Conservation (phyloP, 805 yeast genomes). For the Wickerhamomyces chaumierensis region DNA sequence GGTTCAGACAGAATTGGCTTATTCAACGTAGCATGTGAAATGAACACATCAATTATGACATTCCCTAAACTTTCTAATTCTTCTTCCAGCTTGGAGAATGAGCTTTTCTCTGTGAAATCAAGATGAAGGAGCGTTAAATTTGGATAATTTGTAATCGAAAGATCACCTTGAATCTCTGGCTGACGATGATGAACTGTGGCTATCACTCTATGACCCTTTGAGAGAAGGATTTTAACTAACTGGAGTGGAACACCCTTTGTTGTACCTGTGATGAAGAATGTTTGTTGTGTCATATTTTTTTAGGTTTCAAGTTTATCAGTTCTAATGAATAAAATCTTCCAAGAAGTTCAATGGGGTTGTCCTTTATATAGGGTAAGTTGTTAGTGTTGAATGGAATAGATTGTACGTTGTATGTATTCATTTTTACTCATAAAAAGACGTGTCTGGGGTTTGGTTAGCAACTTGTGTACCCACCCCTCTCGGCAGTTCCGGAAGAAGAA, state of each 20-base stretch:
- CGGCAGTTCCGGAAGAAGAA: too few relatives aligned
- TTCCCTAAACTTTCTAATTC: conserved; percentile 12
- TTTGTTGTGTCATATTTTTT: conserved; percentile 1
- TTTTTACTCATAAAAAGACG: too few relatives aligned
- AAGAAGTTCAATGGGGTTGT: too few relatives aligned
- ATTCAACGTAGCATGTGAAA: conserved; percentile 24
- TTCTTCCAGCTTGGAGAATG: conserved; percentile 6
- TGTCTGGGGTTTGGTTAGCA: too few relatives aligned
- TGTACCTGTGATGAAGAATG: conserved; percentile 18
- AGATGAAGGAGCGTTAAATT: conserved; percentile 11
- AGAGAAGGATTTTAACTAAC: conserved; percentile 8
- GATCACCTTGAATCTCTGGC: conserved; percentile 4
- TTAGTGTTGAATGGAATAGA: too few relatives aligned
- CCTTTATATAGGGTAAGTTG: too few relatives aligned
- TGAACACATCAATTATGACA: conserved; percentile 22
- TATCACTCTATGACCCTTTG: conserved; percentile 12
- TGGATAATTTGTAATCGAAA: conserved; percentile 14
- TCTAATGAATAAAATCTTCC: too few relatives aligned
- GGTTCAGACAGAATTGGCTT: conserved; percentile 6
- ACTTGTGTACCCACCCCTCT: too few relatives aligned
- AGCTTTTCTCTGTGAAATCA: conserved; percentile 10
- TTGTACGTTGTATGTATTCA: too few relatives aligned
- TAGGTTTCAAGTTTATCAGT: too few relatives aligned
- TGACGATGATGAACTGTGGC: conserved; percentile 14
- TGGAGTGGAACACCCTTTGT: conserved; percentile 17